Base-by-base conservation (phyloP, 2,329 filamentous ascomycete species). In the Exophiala dermatitidis region DNA sequence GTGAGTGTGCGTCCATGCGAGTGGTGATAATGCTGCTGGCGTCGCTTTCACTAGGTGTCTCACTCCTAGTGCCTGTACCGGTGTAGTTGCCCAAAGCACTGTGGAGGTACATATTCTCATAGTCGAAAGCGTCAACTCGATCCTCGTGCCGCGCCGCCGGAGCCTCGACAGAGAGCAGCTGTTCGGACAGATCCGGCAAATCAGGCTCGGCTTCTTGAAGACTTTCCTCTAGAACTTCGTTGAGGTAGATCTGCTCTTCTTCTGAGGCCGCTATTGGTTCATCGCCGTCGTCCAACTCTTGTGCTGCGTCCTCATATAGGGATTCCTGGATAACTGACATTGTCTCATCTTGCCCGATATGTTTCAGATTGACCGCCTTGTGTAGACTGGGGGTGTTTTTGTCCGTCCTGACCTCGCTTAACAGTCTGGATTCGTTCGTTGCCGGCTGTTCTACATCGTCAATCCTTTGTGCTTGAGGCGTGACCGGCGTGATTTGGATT, bases 51-150 rank as follows among this genome's bases (percentile, higher is more conserved):
- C 52, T 56, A 4, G 56, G 57, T 36, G 53, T 60, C 33, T 56
- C 53, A 46, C 54, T 61, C 48, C 53, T 53, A 19, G 51, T 48
- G 8, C 59, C 54, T 9, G 43, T 58, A n/a, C 60, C 58, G 19
- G 70, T 67, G 53, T 70, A 74, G 51, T 71, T 89, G 4, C 89
- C 90, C 79, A 96, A 84, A 7, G 90, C 89, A 61, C 88, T 95
- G 68, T 96, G 90, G 9, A 96, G 77, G 68, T 95, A 95, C 71
- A 96, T 96, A 66, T 95, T 85, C 68, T 95, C 88, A 59, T 97
- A 97, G 68, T 97, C 91, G 65, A 97, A 97, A 1, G 90, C 90
- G 68, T 97, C 91, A 61, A 90, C 84, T 19, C 91, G 86, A 68
- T 96, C 90, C 71, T 97, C 91, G 64, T 97, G 91, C 0, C 89